These are phyloP conservation scores for Podaxis rugospora DNA, from an alignment of 768 basidiomycete genomes.

Conservation along the genomic window DNA sequence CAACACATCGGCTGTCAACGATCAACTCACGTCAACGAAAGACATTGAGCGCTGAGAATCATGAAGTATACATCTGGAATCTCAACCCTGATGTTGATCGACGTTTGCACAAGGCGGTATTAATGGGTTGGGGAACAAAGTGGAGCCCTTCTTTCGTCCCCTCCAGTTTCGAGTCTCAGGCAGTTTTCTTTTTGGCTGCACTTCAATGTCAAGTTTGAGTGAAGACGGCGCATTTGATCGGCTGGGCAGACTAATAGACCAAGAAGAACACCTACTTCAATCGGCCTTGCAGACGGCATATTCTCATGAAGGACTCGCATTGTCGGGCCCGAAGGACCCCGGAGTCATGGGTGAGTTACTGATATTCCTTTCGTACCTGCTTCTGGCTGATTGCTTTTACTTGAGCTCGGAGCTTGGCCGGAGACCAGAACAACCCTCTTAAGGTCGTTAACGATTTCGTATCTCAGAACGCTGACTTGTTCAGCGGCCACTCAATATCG, in stretches of 20 bases:
- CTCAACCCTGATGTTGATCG: not conserved
- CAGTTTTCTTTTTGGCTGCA: not conserved
- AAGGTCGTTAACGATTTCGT: slow-evolving; percentile 14
- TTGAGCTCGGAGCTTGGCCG: slow-evolving; percentile 4
- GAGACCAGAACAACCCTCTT: slow-evolving; percentile 6
- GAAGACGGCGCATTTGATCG: not conserved
- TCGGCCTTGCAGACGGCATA: slow-evolving; percentile 7
- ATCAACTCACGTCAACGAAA: not conserved
- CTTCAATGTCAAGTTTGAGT: not conserved
- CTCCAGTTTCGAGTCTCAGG: not conserved
- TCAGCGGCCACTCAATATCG: not conserved
- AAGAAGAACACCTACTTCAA: not conserved
- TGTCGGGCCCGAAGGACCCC: not conserved
- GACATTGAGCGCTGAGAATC: not conserved
- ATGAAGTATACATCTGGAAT: too few species aligned
- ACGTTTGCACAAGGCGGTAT: not conserved
- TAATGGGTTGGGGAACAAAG: not conserved
- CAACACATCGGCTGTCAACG: not conserved
- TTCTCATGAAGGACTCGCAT: slow-evolving; percentile 3
- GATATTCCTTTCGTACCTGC: not conserved
- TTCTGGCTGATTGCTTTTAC: not conserved
- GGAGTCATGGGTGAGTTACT: not conserved
- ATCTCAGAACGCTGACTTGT: slow-evolving; percentile 8
- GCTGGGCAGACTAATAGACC: not conserved
- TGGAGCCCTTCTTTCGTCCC: not conserved